Base-by-base conservation (phyloP, 1,139 yeast species). In the Blastobotrys ciferrii region DNA sequence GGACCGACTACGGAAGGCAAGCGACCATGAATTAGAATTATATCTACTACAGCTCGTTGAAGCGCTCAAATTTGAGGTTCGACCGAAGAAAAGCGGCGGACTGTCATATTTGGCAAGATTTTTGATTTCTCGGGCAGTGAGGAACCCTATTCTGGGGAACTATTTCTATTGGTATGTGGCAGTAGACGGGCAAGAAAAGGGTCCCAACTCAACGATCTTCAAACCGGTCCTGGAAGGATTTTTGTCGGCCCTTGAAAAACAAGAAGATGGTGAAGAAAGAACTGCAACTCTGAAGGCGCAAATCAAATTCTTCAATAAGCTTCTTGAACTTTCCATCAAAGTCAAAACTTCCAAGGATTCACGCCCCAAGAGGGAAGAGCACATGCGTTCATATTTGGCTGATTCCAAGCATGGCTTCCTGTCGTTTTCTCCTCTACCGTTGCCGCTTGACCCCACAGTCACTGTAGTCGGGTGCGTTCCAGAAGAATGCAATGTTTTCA, bases 1-100 rank as follows among this genome's bases (percentile, higher is more conserved):
- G 1, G 87, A 87, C 55, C 70, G 98, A 49, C 70, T 94, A 47
- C 77, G 80, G 51, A 76, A 82, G 51, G 96, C 97, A 0, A 78
- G 80, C 43, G 94, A 87, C 56, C 83, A 79, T 20, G 97, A 91
- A 57, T 66, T 92, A 23, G 82, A 87, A 50, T 70, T 92, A 50
- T 94, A 89, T 60, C 69, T 94, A 53, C 75, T 94, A 50, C 98
- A 94, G 65, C 72, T 94, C 13, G 98, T 94, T 0, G 98, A 91
- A 63, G 96, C 97, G 0, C 76, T 94, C 43, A 84, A 88, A 54
- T 88, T 87, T 64, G 98, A 84, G 49, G 58, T 51, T 20, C 46
- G 46, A 9, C 42, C 54, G 33, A 53, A 42, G 46, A 49, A 41
- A 49, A 46, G 35, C 55, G 53, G 59, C 50, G 42, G 50, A 56